Evolutionary conservation across 495 filamentous ascomycete genomes (phyloP).

Genomic region (Neurospora sp.): DNA sequence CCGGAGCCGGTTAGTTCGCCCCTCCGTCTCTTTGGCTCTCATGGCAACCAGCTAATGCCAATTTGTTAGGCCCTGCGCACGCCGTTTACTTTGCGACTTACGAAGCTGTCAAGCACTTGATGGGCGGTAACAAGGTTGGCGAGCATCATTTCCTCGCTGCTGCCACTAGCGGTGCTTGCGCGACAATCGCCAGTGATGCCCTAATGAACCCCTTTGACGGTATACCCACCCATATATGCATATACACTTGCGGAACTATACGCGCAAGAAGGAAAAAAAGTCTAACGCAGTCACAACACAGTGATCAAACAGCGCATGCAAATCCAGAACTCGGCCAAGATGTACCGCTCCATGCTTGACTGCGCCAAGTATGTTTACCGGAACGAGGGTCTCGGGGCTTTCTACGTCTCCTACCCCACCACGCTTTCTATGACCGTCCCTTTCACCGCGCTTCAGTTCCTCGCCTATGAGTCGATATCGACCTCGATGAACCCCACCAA

Average conservation of each 20-base stretch:
- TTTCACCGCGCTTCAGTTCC: constrained; percentile 92
- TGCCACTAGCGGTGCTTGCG: constrained; percentile 82
- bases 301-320: constrained; percentile 99
- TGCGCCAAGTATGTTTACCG: constrained; percentile 81
- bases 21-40: background rate
- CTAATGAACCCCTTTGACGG: constrained; percentile 99
- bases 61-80: constrained; percentile 73
- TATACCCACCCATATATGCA: constrained; percentile 30
- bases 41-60: constrained; percentile 8
- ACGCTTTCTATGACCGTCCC: constrained; percentile 98
- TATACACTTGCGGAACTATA: background rate
- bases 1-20: constrained; percentile 71
- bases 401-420: constrained; percentile 98
- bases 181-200: constrained; percentile 93
- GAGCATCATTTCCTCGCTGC: constrained; percentile 91
- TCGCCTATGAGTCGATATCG: constrained; percentile 92
- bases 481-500: constrained; percentile 80
- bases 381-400: constrained; percentile 79
- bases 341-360: constrained; percentile 70
- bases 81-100: constrained; percentile 98
- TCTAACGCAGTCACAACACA: constrained; percentile 27
- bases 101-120: constrained; percentile 88
- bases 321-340: constrained; percentile 77
- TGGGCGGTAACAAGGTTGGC: constrained; percentile 81
- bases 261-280: background rate